These are phyloP conservation scores for Nicotiana tomentosiformis DNA, from an alignment of 257 asterid genomes.

Conservation along the genomic window DNA sequence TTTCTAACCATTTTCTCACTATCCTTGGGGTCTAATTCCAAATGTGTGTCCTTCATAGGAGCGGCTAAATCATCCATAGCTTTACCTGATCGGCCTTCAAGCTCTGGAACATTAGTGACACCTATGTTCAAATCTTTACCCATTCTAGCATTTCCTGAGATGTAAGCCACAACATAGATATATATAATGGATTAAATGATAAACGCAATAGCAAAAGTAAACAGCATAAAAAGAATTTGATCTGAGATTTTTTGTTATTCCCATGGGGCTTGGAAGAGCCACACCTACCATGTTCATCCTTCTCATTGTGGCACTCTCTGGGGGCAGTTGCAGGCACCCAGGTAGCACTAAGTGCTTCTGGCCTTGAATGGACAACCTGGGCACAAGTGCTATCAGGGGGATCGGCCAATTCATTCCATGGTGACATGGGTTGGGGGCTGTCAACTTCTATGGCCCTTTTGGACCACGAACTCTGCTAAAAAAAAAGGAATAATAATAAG, in stretches of 20 bases:
- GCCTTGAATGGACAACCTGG: conserved; percentile 32
- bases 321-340: conserved; percentile 26
- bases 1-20: conserved; percentile 16
- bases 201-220: neutral
- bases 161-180: neutral
- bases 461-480: conserved; percentile 39
- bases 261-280: conserved; percentile 3
- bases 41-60: conserved; percentile 11
- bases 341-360: conserved; percentile 28
- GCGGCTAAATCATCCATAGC: conserved; percentile 6
- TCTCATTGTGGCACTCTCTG: conserved; percentile 11
- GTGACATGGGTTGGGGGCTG: conserved; percentile 29
- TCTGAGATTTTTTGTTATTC: neutral
- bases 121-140: conserved; percentile 34
- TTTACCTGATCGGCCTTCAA: conserved; percentile 13
- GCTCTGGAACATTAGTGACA: conserved; percentile 18
- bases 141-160: conserved; percentile 21
- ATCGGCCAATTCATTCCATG: conserved; percentile 30
- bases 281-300: conserved; percentile 25
- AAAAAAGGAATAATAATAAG: neutral
- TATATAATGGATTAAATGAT: neutral
- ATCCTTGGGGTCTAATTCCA: conserved; percentile 14
- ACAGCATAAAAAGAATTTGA: neutral
- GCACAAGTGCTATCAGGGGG: conserved; percentile 42
- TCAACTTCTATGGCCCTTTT: conserved; percentile 35